A percentile compares a stretch with the other conserved stretches of the same genome.
Evolutionary conservation across 768 basidiomycete genomes (phyloP).

Genomic region (Agaricus blazei): DNA sequence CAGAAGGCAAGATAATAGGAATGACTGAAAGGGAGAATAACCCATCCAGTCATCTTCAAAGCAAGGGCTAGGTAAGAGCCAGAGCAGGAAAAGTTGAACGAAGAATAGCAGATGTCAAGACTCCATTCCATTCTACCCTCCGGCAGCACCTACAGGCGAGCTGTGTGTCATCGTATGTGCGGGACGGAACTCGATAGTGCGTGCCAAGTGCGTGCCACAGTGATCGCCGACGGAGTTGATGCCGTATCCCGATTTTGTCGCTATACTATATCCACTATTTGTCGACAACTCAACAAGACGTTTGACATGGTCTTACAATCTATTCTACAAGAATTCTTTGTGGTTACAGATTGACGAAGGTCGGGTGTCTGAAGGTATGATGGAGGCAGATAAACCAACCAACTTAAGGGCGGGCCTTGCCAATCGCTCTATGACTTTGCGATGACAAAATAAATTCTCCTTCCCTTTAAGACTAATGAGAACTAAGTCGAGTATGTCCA

Average conservation of each 20-base stretch:
- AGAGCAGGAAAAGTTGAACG: slow-evolving; percentile 22
- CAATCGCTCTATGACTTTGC: slow-evolving; percentile 83
- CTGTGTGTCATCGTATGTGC: slow-evolving; percentile 17
- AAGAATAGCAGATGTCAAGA: slow-evolving; percentile 64
- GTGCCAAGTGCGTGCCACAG: slow-evolving; percentile 48
- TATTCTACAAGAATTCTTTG: slow-evolving; percentile 68
- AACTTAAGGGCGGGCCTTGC: slow-evolving; percentile 55
- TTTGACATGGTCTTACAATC: slow-evolving; percentile 69
- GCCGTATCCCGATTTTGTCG: slow-evolving; percentile 63
- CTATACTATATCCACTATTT: slow-evolving; percentile 68
- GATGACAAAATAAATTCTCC: slow-evolving; percentile 75
- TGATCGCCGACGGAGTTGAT: slow-evolving; percentile 82
- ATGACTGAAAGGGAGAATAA: slow-evolving; percentile 36
- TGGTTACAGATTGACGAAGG: not conserved
- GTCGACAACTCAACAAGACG: slow-evolving; percentile 61
- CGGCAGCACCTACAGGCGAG: slow-evolving; percentile 39
- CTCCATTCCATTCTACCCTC: slow-evolving; percentile 17
- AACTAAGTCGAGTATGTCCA: slow-evolving; percentile 31
- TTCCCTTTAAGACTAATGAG: slow-evolving; percentile 60
- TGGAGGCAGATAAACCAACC: slow-evolving; percentile 35
- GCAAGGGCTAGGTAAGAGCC: slow-evolving; percentile 71
- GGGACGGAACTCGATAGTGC: slow-evolving; percentile 36
- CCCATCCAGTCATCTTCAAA: slow-evolving; percentile 61
- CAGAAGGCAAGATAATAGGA: slow-evolving; percentile 29
- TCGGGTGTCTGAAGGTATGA: not conserved